These are phyloP conservation scores for Aureobasidium subglaciale DNA, from an alignment of 2,329 filamentous ascomycete species.

Conservation along the genomic window DNA sequence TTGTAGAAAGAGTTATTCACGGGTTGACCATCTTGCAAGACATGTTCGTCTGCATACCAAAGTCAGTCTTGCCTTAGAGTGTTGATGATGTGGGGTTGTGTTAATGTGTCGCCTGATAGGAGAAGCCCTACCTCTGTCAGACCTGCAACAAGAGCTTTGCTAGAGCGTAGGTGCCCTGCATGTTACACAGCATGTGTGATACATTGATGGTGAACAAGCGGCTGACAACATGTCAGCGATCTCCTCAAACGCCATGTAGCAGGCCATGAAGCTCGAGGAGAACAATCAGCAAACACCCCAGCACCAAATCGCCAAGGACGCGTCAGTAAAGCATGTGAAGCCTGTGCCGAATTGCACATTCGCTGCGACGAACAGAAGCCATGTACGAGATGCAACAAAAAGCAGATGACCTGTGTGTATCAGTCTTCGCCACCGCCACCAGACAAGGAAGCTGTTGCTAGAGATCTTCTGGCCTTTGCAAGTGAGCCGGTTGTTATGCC, in stretches of 20 bases:
- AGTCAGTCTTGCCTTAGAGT: conserved; percentile 9
- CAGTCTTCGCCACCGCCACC: conserved; percentile 17
- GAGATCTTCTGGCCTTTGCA: conserved; percentile 2
- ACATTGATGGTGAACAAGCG: conserved; percentile 24
- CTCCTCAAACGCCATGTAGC: conserved; percentile 46
- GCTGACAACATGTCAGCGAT: conserved; percentile 29
- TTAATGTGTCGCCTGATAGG: conserved; percentile 23
- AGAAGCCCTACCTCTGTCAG: conserved; percentile 40
- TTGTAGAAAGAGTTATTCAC: conserved; percentile 46
- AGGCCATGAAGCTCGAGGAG: conserved; percentile 35
- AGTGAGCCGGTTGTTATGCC: background rate
- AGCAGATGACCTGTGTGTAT: conserved; percentile 39
- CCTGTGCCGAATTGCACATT: conserved; percentile 45
- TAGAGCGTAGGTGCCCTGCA: conserved; percentile 30
- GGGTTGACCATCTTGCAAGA: conserved; percentile 45
- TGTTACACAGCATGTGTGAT: conserved; percentile 25
- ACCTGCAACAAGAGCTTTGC: conserved; percentile 42
- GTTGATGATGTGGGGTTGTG: background rate
- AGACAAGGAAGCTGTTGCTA: conserved; percentile 9
- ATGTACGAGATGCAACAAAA: conserved; percentile 45
- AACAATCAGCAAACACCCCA: conserved; percentile 24
- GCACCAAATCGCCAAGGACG: conserved; percentile 30
- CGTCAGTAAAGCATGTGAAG: conserved; percentile 46
- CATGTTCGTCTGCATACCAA: conserved; percentile 43
- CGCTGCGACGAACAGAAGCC: conserved; percentile 50